These are phyloP conservation scores for Nevesoporus exiguus DNA, from an alignment of 768 basidiomycete genomes.

Conservation along the genomic window DNA sequence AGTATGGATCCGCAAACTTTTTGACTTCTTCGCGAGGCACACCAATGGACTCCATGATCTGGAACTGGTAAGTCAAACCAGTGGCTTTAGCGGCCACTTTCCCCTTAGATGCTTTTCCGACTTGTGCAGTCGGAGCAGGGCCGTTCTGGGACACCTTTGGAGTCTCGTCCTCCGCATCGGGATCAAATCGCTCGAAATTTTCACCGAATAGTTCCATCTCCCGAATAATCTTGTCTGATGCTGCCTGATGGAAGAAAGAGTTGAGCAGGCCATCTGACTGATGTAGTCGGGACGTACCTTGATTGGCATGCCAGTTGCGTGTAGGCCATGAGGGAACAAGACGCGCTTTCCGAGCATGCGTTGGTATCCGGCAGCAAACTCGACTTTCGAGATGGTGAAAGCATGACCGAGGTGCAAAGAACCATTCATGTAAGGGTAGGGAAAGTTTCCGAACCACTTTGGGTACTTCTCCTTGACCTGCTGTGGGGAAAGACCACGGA, in stretches of 20 bases:
- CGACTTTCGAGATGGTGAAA: conserved; percentile 97
- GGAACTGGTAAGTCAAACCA: conserved; percentile 95
- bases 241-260: conserved; percentile 53
- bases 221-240: conserved; percentile 95
- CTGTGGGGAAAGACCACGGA: conserved; percentile 56
- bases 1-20: conserved; percentile 90
- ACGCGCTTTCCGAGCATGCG: conserved; percentile 92
- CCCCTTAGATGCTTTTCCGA: conserved; percentile 90
- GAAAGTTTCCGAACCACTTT: conserved; percentile 98
- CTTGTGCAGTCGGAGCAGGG: conserved; percentile 45
- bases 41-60: conserved; percentile 94
- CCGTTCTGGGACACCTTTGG: conserved; percentile 40
- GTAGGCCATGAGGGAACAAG: conserved; percentile 96
- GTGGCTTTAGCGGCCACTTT: conserved; percentile 92
- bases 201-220: conserved; percentile 95
- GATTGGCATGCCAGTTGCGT: conserved; percentile 99
- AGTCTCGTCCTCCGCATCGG: conserved; percentile 43
- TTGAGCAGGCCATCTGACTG: not conserved
- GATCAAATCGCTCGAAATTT: conserved; percentile 66
- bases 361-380: conserved; percentile 94
- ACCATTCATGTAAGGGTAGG: conserved; percentile 98
- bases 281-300: conserved; percentile 59
- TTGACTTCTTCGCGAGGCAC: conserved; percentile 89
- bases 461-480: conserved; percentile 76
- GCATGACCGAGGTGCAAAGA: conserved; percentile 95